Base-by-base conservation (phyloP, 495 filamentous ascomycete genomes). In the Talaromyces liani region DNA sequence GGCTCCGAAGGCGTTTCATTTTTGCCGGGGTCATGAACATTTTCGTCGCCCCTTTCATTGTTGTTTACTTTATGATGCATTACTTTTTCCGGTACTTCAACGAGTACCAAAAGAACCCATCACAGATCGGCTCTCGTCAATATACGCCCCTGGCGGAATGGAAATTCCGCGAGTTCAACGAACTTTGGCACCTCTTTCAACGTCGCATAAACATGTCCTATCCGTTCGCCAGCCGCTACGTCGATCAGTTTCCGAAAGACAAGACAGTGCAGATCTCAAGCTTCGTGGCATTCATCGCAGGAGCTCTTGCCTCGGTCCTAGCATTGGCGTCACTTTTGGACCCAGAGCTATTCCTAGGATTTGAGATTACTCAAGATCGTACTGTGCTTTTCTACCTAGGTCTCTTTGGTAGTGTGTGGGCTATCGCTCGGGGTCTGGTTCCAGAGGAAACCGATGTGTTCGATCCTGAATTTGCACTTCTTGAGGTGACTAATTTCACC, bases 161-260 rank as follows among this genome's bases (percentile, higher is more conserved):
- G 95, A 97, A 97, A 68, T 97, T 98, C 64, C 89, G 94, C 58
- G 93, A 98, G 72, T 98, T 98, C 80, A 98, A 98, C 68, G 94
- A 98, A 72, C 84, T 98, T 1, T 87, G 87, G 66, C 94, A 98
- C 77, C 78, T 98, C 1, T 98, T 97, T 68, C 83, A 91, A 65
- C 88, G 91, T 63, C 86, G 94, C 12, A 81, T 90, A 61, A 91
- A 96, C 67, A 94, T 97, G 90, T 97, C 95, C 6, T 91, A 93
- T 68, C 93, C 93, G 0, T 97, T 89, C 70, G 94, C 94, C 2
- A 90, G 87, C 56, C 88, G 89, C 41, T 98, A 98, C 69, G 83
- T 98, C 31, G 91, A 97, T 58, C 94, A 97, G 64, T 98, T 98
- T 64, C 94, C 94, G 3, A 98, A 97, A 75, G 88, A 91, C 71